Conservation (phyloP, 2,329 filamentous ascomycete species). For the Dissoconium aciculare region DNA sequence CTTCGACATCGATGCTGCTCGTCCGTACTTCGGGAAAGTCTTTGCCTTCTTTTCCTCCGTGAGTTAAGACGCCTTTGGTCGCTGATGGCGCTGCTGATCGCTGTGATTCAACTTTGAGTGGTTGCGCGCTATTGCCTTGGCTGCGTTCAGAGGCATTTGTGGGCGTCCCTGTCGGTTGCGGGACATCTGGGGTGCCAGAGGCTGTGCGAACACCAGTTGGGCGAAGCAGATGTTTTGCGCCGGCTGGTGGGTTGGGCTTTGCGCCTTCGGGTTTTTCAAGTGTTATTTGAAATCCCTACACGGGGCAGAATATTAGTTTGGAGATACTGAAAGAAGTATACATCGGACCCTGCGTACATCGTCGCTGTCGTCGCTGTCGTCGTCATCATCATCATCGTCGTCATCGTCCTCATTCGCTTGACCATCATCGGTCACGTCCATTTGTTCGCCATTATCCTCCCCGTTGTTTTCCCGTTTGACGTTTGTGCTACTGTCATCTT, state of each 20-base stretch:
- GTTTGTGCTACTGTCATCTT: conserved; percentile 2
- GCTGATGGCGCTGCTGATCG: conserved; percentile 11
- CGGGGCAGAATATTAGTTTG: conserved; percentile 2
- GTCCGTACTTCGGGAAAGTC: conserved; percentile 53
- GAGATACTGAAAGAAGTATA: not conserved
- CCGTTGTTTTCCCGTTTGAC: conserved; percentile 15
- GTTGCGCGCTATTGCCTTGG: too few species aligned
- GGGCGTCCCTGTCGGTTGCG: too few species aligned
- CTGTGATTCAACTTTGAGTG: too few species aligned
- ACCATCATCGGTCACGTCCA: conserved; percentile 30
- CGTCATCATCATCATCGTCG: too few species aligned
- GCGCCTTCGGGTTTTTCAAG: conserved; percentile 32
- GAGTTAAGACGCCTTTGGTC: conserved; percentile 23
- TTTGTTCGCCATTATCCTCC: conserved; percentile 27
- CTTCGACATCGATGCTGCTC: conserved; percentile 74
- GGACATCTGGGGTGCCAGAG: not conserved
- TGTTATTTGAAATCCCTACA: conserved; percentile 39
- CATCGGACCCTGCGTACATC: conserved; percentile 18
- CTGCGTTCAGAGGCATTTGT: conserved; percentile 5
- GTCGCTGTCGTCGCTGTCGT: conserved; percentile 30
- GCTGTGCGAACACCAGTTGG: not conserved
- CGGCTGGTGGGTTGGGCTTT: conserved; percentile 13
- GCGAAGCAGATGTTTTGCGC: not conserved
- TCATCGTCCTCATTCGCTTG: conserved; percentile 34
- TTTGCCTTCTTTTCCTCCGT: conserved; percentile 40